Evolutionary conservation across 2,329 filamentous ascomycete species (phyloP), one percentile per base, ranked within the genome.

Genomic region (Phialocephala subalpina): DNA sequence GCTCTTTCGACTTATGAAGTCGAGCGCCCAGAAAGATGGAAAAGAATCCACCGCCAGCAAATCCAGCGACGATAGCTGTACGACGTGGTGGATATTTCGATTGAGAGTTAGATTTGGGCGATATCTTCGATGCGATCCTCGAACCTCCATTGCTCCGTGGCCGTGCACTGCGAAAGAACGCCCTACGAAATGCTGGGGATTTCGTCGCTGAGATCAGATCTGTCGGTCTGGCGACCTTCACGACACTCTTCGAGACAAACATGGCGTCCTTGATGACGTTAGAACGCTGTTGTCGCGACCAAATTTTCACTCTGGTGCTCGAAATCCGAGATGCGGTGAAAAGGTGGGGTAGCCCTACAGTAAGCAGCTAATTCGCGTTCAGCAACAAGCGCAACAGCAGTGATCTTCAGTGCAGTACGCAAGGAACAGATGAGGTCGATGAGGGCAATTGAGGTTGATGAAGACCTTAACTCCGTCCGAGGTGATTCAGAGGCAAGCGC

Each of bases 321-420:
- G 2, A 4, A 53, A 53, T 53, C 14, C 25, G 25, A 53, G 49
- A 53, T 53, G 49, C 27, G 49, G 49, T 53, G 49, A 33, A 53
- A 53, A 29, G 27, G 49, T 53, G 49, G 49, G 49, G 49, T 53
- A 49, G n/a, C n/a, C n/a, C n/a, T n/a, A n/a, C n/a, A n/a, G n/a
- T n/a, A n/a, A 45, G 42, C 42, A 45, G 42, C 42, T 20, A 45
- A 45, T n/a, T n/a, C n/a, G 42, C 12, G 18, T 45, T n/a, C 16
- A 49, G 20, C 20, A 49, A 18, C 45, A 25, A 11, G n/a, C n/a
- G 11, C 20, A 49, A 4, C n/a, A 20, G 3, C 45, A 49, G 11
- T 8, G 45, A 22, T n/a, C n/a, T n/a, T n/a, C n/a, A n/a, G n/a
- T n/a, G n/a, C n/a, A n/a, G n/a, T n/a, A n/a, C n/a, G n/a, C n/a